Conservation (phyloP, 495 filamentous ascomycete genomes). For the Melanomma pulvis-pyrius region DNA sequence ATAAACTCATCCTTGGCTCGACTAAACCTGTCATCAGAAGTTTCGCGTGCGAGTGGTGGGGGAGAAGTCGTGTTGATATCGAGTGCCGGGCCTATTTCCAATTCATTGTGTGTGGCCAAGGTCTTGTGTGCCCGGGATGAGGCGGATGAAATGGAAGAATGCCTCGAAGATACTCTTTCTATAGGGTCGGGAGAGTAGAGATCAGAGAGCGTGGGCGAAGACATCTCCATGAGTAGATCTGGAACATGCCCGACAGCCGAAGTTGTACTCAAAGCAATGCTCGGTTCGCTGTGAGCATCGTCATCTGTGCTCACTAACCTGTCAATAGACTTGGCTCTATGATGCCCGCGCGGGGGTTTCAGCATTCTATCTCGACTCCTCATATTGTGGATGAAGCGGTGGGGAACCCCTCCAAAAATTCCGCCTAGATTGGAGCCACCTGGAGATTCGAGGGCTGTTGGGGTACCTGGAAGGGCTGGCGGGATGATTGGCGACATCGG, state of each 20-base stretch:
- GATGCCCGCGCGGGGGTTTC: constrained; percentile 47
- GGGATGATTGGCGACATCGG: constrained; percentile 43
- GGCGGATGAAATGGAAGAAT: constrained; percentile 37
- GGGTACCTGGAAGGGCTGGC: constrained; percentile 49
- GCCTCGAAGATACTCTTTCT: constrained; percentile 26
- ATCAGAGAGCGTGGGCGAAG: constrained; percentile 10
- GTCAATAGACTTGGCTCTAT: constrained; percentile 52
- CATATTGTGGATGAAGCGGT: constrained; percentile 54
- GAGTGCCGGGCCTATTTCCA: not conserved
- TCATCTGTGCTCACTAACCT: constrained; percentile 50
- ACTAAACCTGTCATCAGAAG: constrained; percentile 41
- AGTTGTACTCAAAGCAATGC: constrained; percentile 46
- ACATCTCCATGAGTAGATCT: constrained; percentile 38
- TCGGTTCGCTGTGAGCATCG: constrained; percentile 44
- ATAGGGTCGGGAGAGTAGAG: constrained; percentile 9
- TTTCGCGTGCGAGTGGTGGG: constrained; percentile 21
- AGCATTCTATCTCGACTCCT: constrained; percentile 49
- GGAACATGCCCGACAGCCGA: constrained; percentile 46
- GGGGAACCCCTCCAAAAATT: constrained; percentile 60
- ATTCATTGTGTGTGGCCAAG: constrained; percentile 3
- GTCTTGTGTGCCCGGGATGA: constrained; percentile 17
- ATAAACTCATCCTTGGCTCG: constrained; percentile 44
- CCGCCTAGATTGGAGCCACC: constrained; percentile 56
- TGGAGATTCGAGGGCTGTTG: constrained; percentile 54
- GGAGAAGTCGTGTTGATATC: constrained; percentile 3